Evolutionary conservation across 805 yeast species (phyloP).

Genomic region (Schwanniomyces sp.): DNA sequence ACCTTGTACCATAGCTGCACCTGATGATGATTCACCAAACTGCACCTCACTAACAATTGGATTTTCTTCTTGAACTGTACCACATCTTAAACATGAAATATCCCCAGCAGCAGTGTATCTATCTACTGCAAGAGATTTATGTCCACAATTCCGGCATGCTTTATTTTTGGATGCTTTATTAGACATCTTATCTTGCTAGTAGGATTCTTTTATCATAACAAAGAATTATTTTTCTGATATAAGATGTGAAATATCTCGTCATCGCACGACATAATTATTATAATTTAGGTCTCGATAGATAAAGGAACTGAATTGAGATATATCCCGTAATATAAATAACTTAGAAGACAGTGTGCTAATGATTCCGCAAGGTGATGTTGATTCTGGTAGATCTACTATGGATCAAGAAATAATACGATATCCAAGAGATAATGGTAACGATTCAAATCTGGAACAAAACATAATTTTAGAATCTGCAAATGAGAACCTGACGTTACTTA

Average conservation of each 20-base stretch:
- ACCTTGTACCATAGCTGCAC: slow-evolving; percentile 96
- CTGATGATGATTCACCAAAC: slow-evolving; percentile 87
- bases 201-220: not conserved
- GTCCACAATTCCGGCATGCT: slow-evolving; percentile 25
- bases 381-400: not conserved
- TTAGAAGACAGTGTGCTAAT: not conserved
- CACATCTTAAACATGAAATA: slow-evolving; percentile 79
- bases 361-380: not conserved
- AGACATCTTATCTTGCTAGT: not conserved
- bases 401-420: not conserved
- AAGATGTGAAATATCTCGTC: not conserved
- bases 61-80: slow-evolving; percentile 84
- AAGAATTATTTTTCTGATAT: not conserved
- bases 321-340: not conserved
- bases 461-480: not conserved
- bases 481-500: slow-evolving; percentile 4
- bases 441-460: not conserved
- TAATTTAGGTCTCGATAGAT: not conserved
- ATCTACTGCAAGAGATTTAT: slow-evolving; percentile 20
- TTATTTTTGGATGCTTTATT: slow-evolving; percentile 4
- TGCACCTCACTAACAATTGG: slow-evolving; percentile 95
- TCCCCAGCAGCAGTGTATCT: slow-evolving; percentile 55
- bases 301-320: not conserved
- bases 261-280: not conserved
- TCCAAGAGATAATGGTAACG: not conserved